Base-by-base conservation (phyloP, 306 rosid genomes). In the Astragalus membranaceus region DNA sequence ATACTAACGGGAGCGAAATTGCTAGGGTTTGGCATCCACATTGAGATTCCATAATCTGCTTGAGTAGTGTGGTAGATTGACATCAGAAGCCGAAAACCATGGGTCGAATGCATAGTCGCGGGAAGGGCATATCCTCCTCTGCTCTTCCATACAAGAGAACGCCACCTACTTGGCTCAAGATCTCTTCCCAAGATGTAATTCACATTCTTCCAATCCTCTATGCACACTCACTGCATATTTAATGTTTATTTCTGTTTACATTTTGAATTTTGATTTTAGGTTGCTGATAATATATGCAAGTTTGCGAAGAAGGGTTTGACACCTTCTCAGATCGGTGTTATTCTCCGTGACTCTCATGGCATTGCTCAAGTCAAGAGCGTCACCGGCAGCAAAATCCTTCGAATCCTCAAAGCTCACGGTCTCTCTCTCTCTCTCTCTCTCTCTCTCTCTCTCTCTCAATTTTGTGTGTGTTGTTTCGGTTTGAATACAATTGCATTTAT, bases 121-220 rank as follows among this genome's bases (percentile, higher is more conserved):
- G 95, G 95, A 89, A 89, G 82, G 96, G 96, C 49, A 87, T 89
- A n/a, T 89, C 96, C 1, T 82, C 90, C 43, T 89, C 96, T 1
- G 93, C 93, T 48, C 46, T 85, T 2, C 96, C 96, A 0, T 89
- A 85, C 85, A 87, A 76, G 81, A 85, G 93, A 65, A 83, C 89
- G 8, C 86, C 90, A 0, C 89, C 93, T 0, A 87, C 79, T 71
- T 89, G 96, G 96, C 75, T 85, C 73, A 89, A 89, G 81, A 81
- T 73, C 82, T 75, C 96, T 47, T 37, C 84, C 6, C 92, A 81
- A 69, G 96, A 89, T 74, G 96, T 85, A 57, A 75, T 78, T 29
- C 10, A 9, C 8, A 11, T 35, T 59, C 10, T 35, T 0, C 39
- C 0, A 15, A 16, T 50, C 35, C 1, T 10, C 5, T 6, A 0